These are phyloP conservation scores for Eimeria sp. DNA, from an alignment of 169 alveolate species.

Conservation along the genomic window DNA sequence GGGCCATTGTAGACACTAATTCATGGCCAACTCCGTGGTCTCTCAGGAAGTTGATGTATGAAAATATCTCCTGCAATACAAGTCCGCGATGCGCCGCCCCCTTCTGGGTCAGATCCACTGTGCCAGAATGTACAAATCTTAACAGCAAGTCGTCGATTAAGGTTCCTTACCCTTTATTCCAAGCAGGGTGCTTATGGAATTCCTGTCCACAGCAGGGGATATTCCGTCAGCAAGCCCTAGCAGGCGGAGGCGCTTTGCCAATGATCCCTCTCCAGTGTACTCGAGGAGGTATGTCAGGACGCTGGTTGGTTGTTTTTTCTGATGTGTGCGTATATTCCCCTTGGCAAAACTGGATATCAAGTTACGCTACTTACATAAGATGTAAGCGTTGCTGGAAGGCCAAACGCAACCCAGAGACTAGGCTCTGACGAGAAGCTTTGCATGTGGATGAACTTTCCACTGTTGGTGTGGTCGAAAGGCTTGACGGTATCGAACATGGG, in stretches of 20 bases:
- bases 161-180: conserved; percentile 73
- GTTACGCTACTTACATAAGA: conserved; percentile 67
- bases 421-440: conserved; percentile 80
- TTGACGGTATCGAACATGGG: conserved; percentile 73
- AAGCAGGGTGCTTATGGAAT: conserved; percentile 69
- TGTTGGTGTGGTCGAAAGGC: conserved; percentile 82
- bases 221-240: conserved; percentile 80
- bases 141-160: neutral
- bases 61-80: conserved; percentile 79
- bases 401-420: conserved; percentile 83
- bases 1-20: conserved; percentile 62
- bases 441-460: conserved; percentile 83
- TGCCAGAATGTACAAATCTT: neutral
- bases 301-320: conserved; percentile 82
- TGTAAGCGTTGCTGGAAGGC: conserved; percentile 81
- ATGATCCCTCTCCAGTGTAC: conserved; percentile 82
- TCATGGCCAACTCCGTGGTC: conserved; percentile 78
- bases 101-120: conserved; percentile 77
- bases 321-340: neutral
- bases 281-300: conserved; percentile 82
- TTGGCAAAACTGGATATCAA: neutral
- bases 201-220: conserved; percentile 76
- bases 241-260: conserved; percentile 80
- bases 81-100: conserved; percentile 79
- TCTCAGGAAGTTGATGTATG: conserved; percentile 72